These are phyloP conservation scores for Pisolithus microcarpus DNA, from an alignment of 768 basidiomycete genomes.

Conservation along the genomic window DNA sequence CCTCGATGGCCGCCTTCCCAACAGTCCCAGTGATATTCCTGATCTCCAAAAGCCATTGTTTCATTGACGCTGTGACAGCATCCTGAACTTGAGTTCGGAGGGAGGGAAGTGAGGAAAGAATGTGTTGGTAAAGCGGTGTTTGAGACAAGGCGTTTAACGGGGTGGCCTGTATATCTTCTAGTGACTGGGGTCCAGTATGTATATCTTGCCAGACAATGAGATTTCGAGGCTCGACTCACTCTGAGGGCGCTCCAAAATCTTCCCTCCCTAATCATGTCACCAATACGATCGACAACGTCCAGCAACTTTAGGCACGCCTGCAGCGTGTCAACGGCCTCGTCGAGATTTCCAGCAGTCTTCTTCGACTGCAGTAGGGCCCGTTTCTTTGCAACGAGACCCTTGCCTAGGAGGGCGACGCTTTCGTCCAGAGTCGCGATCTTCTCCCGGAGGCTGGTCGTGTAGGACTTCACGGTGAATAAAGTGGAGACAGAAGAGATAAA, in stretches of 20 bases:
- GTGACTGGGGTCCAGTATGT: constrained; percentile 51
- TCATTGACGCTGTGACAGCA: constrained; percentile 89
- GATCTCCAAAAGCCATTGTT: constrained; percentile 95
- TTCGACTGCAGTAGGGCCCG: constrained; percentile 80
- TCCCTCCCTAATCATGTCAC: constrained; percentile 86
- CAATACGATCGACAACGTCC: constrained; percentile 88
- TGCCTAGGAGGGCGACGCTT: constrained; percentile 83
- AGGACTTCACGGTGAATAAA: constrained; percentile 90
- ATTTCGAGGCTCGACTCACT: constrained; percentile 43
- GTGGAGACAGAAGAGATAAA: constrained; percentile 98
- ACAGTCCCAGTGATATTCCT: constrained; percentile 82
- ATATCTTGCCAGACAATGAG: constrained; percentile 20
- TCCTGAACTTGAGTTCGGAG: constrained; percentile 84
- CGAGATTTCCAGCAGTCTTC: constrained; percentile 89
- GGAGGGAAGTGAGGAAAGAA: constrained; percentile 87
- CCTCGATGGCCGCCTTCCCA: constrained; percentile 80
- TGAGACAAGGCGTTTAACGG: constrained; percentile 84
- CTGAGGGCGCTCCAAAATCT: constrained; percentile 96
- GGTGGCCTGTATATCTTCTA: constrained; percentile 91
- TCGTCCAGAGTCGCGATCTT: constrained; percentile 85
- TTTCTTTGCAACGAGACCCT: constrained; percentile 89
- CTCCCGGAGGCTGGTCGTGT: constrained; percentile 89
- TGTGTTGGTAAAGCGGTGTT: constrained; percentile 88
- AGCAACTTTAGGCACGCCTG: constrained; percentile 89
- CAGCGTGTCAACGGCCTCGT: constrained; percentile 93